phyloP scores from a whole-genome alignment of 2,329 filamentous ascomycete genomes.

The Colletotrichum tamarilloi region DNA sequence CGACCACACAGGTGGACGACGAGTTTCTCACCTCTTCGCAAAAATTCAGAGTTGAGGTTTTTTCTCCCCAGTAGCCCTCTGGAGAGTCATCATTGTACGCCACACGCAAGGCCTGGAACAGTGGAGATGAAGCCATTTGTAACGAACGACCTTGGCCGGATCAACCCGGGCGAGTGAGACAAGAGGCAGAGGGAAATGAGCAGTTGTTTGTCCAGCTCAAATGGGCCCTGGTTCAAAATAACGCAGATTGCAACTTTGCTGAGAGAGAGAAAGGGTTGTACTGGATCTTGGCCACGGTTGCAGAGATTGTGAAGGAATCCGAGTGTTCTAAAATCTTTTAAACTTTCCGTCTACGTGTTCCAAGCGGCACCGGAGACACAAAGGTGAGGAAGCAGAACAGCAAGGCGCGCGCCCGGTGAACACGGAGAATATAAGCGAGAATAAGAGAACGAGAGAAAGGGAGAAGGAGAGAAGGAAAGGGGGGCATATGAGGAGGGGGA shows the following conservation, averaged over 20 bases:
- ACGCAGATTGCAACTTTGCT: not conserved
- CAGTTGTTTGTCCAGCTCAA: not conserved
- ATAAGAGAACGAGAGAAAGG: not conserved
- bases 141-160: not conserved
- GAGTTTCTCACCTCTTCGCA: conserved; percentile 77
- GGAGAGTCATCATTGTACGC: conserved; percentile 29
- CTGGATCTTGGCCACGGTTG: not conserved
- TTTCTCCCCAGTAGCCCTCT: conserved; percentile 73
- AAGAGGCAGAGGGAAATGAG: not conserved
- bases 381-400: not conserved
- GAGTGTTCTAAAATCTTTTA: not conserved
- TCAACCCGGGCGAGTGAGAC: not conserved
- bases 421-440: not conserved
- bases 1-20: not conserved
- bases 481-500: not conserved
- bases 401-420: not conserved
- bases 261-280: no score
- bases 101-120: conserved; percentile 25
- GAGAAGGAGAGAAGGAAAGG: not conserved
- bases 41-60: conserved; percentile 81
- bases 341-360: not conserved
- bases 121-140: conserved; percentile 19
- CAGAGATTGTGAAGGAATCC: not conserved
- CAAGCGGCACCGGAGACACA: not conserved
- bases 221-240: not conserved